A percentile compares a stretch with the other conserved stretches of the same genome.
Conservation (phyloP, 31 red algal species). For the Endocladia muricata region DNA sequence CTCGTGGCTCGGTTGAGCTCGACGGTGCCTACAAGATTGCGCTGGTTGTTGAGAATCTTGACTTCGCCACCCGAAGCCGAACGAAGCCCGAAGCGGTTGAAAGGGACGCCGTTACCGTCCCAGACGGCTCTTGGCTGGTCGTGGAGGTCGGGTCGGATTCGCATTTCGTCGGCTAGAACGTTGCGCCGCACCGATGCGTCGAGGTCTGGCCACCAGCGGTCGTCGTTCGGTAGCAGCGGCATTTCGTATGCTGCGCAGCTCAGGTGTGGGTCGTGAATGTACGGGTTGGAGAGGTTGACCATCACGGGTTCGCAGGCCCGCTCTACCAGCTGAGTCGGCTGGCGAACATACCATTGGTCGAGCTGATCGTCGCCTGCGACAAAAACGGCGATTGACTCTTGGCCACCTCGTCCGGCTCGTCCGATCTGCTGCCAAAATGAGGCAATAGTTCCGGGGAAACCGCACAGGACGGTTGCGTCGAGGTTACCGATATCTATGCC, state of each 20-base stretch:
- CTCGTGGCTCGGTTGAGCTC: neutral
- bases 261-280: conserved; percentile 11
- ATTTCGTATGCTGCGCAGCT: conserved; percentile 15
- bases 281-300: conserved; percentile 10
- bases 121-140: neutral
- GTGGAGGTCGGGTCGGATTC: neutral
- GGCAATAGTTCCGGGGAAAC: conserved; percentile 43
- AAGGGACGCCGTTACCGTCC: neutral
- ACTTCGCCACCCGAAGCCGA: neutral
- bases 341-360: conserved; percentile 16
- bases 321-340: neutral
- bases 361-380: conserved; percentile 11
- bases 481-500: conserved; percentile 39
- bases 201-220: neutral
- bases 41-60: neutral
- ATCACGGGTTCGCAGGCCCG: conserved; percentile 5
- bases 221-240: neutral
- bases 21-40: neutral
- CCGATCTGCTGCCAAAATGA: conserved; percentile 39
- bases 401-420: conserved; percentile 7
- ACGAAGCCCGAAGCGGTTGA: neutral
- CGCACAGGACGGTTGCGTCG: conserved; percentile 2
- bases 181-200: conserved; percentile 1
- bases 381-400: neutral
- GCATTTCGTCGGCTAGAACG: conserved; percentile 14